Evolutionary conservation across 495 filamentous ascomycete species (phyloP).

Genomic region (Penicillium maclennaniae): DNA sequence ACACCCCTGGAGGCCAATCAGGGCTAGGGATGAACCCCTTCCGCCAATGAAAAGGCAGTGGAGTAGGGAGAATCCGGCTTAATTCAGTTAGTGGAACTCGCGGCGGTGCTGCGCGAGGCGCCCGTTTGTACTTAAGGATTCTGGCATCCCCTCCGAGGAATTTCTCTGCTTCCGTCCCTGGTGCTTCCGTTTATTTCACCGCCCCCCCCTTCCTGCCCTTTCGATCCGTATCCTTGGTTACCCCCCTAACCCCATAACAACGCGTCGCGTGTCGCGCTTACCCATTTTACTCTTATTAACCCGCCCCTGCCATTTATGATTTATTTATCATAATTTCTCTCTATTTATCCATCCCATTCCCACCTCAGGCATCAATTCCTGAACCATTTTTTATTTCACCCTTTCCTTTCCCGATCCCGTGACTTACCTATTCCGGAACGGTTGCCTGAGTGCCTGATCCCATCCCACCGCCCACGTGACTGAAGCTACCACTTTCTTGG

Average conservation of each 20-base stretch:
- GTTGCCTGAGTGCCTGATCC: neutral
- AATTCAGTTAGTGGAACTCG: slow-evolving; percentile 42
- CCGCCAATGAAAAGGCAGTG: slow-evolving; percentile 28
- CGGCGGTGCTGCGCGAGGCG: slow-evolving; percentile 37
- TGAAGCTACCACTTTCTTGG: slow-evolving; percentile 35
- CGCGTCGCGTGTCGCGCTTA: slow-evolving; percentile 31
- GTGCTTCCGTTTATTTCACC: slow-evolving; percentile 31
- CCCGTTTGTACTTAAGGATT: slow-evolving; percentile 51
- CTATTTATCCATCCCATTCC: slow-evolving; percentile 11
- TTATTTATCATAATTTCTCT: slow-evolving; percentile 12
- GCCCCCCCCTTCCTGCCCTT: slow-evolving; percentile 12
- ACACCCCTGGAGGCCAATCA: slow-evolving; percentile 28
- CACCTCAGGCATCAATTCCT: slow-evolving; percentile 4
- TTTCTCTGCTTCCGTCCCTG: slow-evolving; percentile 36
- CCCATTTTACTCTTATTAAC: slow-evolving; percentile 13
- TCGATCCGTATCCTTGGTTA: slow-evolving; percentile 14
- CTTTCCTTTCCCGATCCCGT: slow-evolving; percentile 4
- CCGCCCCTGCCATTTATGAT: slow-evolving; percentile 16
- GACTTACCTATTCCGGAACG: neutral
- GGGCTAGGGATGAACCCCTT: neutral
- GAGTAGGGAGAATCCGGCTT: slow-evolving; percentile 34
- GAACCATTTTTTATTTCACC: slow-evolving; percentile 9
- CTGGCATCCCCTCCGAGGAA: slow-evolving; percentile 40
- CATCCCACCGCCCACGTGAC: slow-evolving; percentile 41
- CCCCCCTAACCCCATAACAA: slow-evolving; percentile 21